phyloP scores from a whole-genome alignment of 2,329 filamentous ascomycete species.

The Colletotrichum liaoningense region DNA sequence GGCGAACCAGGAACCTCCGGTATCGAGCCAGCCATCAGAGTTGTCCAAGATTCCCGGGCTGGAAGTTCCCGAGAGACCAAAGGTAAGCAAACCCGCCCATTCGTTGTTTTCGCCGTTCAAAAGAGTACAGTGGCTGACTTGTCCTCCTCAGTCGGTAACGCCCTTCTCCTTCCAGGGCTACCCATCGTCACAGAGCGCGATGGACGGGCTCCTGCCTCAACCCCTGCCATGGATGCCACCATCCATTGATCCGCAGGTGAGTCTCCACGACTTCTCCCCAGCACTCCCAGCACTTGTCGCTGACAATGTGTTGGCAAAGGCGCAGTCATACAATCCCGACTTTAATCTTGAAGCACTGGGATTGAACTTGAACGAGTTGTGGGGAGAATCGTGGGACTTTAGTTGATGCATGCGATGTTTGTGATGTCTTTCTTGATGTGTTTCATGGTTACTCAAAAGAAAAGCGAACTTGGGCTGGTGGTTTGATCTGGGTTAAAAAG shows the following conservation, averaged over 20 bases:
- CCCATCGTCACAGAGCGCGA: slow-evolving; percentile 30
- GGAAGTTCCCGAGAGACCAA: slow-evolving; percentile 50
- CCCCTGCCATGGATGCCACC: slow-evolving; percentile 48
- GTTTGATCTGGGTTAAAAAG: neutral
- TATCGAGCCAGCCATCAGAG: slow-evolving; percentile 45
- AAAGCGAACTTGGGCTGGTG: neutral
- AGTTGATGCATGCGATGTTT: slow-evolving; percentile 41
- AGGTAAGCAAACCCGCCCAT: slow-evolving; percentile 45
- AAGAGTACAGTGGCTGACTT: slow-evolving; percentile 13
- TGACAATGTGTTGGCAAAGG: slow-evolving; percentile 40
- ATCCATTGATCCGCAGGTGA: slow-evolving; percentile 40
- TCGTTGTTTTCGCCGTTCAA: neutral
- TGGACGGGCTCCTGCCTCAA: slow-evolving; percentile 39
- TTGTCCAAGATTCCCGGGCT: slow-evolving; percentile 42
- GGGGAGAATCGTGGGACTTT: slow-evolving; percentile 62
- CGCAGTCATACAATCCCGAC: slow-evolving; percentile 59
- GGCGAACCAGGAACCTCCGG: slow-evolving; percentile 62
- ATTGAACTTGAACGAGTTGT: slow-evolving; percentile 66
- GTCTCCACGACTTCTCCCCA: slow-evolving; percentile 36
- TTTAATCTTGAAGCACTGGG: slow-evolving; percentile 65
- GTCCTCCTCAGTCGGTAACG: slow-evolving; percentile 51
- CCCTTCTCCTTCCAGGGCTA: slow-evolving; percentile 50
- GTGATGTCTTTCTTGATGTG: neutral
- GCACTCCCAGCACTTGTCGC: slow-evolving; percentile 33
- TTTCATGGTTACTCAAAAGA: neutral